Conservation (phyloP, 2,329 filamentous ascomycete genomes). For the Penicillium capsulatum region DNA sequence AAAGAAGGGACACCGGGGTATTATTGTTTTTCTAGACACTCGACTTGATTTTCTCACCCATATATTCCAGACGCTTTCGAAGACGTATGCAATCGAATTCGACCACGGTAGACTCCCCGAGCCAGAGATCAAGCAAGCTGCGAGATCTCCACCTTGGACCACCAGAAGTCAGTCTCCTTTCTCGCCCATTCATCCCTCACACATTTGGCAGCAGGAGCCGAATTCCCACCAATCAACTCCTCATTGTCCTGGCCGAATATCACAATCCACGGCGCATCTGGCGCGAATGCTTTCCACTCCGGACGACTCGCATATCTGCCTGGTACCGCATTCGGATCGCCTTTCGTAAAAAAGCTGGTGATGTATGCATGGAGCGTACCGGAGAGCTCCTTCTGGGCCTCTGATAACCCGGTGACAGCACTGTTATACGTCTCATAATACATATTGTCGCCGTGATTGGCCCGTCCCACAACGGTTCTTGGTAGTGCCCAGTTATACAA, state of each 20-base stretch:
- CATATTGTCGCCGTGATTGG: conserved; percentile 50
- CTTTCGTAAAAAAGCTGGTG: conserved; percentile 47
- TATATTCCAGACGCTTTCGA: too few species aligned
- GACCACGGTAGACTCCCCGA: too few species aligned
- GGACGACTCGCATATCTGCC: conserved; percentile 31
- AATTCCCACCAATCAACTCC: conserved; percentile 45
- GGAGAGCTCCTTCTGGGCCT: conserved; percentile 42
- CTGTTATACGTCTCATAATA: conserved; percentile 46
- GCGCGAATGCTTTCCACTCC: conserved; percentile 36
- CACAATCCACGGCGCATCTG: conserved; percentile 37
- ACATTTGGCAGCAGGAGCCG: conserved; percentile 41
- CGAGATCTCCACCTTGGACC: conserved; percentile 29
- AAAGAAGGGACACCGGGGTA: too few species aligned
- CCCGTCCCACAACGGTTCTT: conserved; percentile 42
- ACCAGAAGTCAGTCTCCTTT: conserved; percentile 49
- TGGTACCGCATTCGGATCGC: conserved; percentile 42
- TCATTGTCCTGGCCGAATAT: conserved; percentile 48
- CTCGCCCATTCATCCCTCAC: conserved; percentile 42
- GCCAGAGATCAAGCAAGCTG: conserved; percentile 24
- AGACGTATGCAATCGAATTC: too few species aligned
- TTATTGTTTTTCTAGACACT: too few species aligned
- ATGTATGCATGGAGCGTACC: conserved; percentile 47
- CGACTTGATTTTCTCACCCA: too few species aligned
- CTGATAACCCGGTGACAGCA: conserved; percentile 33
- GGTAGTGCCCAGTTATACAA: conserved; percentile 54